Conservation (phyloP, 1,139 yeast species). For the Arxiozyma bovina region DNA sequence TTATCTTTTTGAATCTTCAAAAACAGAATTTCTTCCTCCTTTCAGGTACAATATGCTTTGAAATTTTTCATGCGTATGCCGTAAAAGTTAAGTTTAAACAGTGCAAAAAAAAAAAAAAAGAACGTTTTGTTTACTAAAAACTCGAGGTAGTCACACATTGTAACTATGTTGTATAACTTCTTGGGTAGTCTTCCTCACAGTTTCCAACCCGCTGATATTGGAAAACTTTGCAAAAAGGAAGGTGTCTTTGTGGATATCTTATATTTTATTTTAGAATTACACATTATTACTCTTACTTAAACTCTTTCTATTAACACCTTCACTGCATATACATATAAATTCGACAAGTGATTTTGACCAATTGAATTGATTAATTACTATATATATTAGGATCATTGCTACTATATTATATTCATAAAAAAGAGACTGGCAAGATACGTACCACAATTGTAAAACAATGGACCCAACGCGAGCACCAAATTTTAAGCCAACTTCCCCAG, state of each 20-base stretch:
- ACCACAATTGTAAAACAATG: slow-evolving; percentile 34
- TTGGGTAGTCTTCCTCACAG: no score
- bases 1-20: not conserved
- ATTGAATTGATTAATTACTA: not conserved
- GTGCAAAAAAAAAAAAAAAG: no score
- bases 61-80: not conserved
- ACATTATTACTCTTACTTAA: not conserved
- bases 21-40: not conserved
- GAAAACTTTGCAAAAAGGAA: not conserved
- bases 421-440: not conserved
- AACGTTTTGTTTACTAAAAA: not conserved
- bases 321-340: not conserved
- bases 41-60: not conserved
- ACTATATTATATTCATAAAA: no score
- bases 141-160: not conserved
- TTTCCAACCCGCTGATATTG: not conserved
- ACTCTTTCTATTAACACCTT: not conserved
- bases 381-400: no score
- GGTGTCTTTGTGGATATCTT: not conserved
- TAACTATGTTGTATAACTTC: not conserved
- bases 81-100: not conserved
- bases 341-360: not conserved
- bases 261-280: no score
- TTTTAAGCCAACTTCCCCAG: slow-evolving; percentile 62
- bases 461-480: slow-evolving; percentile 78